Evolutionary conservation across 768 basidiomycete species (phyloP), one percentile per base, ranked within the genome.

Genomic region (Mycena indigotica): DNA sequence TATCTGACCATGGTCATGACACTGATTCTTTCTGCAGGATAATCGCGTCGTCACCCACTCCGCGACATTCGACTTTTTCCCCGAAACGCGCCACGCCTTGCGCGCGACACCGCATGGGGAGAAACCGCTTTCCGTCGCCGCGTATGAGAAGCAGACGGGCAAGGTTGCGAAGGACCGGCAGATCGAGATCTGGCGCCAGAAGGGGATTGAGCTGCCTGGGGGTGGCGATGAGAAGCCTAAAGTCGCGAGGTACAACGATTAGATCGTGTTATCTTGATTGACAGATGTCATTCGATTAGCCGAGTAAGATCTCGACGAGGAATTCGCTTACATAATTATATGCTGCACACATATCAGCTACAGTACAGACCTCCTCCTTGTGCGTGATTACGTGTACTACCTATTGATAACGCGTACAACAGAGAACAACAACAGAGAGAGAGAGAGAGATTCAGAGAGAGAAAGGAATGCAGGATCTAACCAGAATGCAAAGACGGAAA

Each of bases 41-140:
- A 63, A 63, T 35, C 62, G 62, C 6, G 55, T 90, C 57, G 85
- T 86, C 38, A 89, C 81, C 15, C 93, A 94, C 65, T 83, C 86
- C 19, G 91, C 90, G 13, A 91, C 84, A 13, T 92, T 91, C 65
- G 90, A 93, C 71, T 91, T 90, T 71, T 92, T 83, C 84, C 88
- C 88, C 10, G 79, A 82, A 30, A 84, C 80, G 35, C 82, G 91
- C 28, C 92, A 93, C 67, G 91, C 88, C 15, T 75, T 92, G 32
- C 84, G 91, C 45, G 87, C 86, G 10, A 93, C 91, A 2, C 92
- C 91, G 52, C 89, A 88, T 61, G 92, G 84, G 12, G 89, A 93
- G 69, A 82, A 80, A 59, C 92, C 91, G 1, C 77, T 77, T n/a
- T 89, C 87, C 0, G 92, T 92, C 19, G 83, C 75, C 41, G 88